These are phyloP conservation scores for Hydnomerulius pinastri DNA, from an alignment of 768 basidiomycete species.

Conservation along the genomic window DNA sequence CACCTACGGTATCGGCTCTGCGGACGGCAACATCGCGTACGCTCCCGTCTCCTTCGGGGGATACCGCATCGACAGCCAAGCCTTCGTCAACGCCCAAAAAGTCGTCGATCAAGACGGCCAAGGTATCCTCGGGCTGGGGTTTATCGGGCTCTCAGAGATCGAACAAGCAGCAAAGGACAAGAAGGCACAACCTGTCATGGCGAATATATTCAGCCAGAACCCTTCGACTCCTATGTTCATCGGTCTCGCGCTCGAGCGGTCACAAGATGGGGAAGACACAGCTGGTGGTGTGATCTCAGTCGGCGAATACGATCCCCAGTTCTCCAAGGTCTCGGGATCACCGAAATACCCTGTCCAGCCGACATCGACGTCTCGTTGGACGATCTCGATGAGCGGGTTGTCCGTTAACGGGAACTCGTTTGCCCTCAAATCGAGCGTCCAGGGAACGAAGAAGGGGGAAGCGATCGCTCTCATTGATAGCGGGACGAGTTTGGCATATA, in stretches of 20 bases:
- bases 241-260: slow-evolving; percentile 43
- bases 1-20: slow-evolving; percentile 42
- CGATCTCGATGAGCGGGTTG: slow-evolving; percentile 41
- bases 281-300: slow-evolving; percentile 44
- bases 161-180: slow-evolving; percentile 17
- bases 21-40: slow-evolving; percentile 37
- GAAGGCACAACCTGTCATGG: slow-evolving; percentile 33
- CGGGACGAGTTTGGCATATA: slow-evolving; percentile 40
- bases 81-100: slow-evolving; percentile 25
- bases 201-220: slow-evolving; percentile 41
- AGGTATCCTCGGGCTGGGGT: slow-evolving; percentile 30
- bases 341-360: slow-evolving; percentile 39
- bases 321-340: slow-evolving; percentile 27
- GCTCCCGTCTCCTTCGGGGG: slow-evolving; percentile 38
- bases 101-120: slow-evolving; percentile 11
- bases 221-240: slow-evolving; percentile 39
- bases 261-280: slow-evolving; percentile 41
- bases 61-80: slow-evolving; percentile 31
- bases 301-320: slow-evolving; percentile 43
- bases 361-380: slow-evolving; percentile 39
- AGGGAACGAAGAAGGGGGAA: slow-evolving; percentile 30
- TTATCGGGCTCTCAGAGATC: slow-evolving; percentile 25
- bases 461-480: slow-evolving; percentile 45
- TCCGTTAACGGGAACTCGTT: slow-evolving; percentile 33
- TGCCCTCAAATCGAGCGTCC: slow-evolving; percentile 31